These are phyloP conservation scores for Lycium ferocissimum DNA, from an alignment of 257 asterid species.

Conservation along the genomic window DNA sequence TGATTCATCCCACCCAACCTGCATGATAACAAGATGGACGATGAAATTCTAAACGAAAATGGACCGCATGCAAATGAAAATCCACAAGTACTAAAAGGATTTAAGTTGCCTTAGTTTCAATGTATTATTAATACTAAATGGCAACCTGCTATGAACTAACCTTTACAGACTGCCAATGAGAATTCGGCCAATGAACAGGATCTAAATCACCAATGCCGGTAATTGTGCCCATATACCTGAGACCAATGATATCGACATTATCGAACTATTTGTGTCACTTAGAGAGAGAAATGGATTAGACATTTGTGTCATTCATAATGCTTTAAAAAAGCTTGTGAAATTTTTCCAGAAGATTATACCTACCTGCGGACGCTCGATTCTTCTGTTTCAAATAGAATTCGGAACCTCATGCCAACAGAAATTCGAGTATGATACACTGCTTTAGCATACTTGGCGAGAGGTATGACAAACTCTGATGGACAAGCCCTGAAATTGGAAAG, in stretches of 20 bases:
- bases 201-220: slow-evolving; percentile 87
- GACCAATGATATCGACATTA: slow-evolving; percentile 24
- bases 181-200: slow-evolving; percentile 89
- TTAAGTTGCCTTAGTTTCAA: neutral
- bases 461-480: slow-evolving; percentile 89
- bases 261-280: neutral
- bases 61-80: neutral
- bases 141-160: slow-evolving; percentile 40
- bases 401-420: slow-evolving; percentile 94
- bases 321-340: neutral
- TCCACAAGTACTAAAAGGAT: neutral
- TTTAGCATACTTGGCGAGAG: slow-evolving; percentile 84
- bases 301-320: neutral
- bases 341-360: slow-evolving; percentile 32
- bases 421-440: slow-evolving; percentile 82
- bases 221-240: slow-evolving; percentile 93
- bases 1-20: slow-evolving; percentile 99
- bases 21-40: slow-evolving; percentile 22
- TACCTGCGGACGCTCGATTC: slow-evolving; percentile 94
- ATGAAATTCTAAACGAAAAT: slow-evolving; percentile 5
- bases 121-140: neutral
- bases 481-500: slow-evolving; percentile 71
- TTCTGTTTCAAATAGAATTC: slow-evolving; percentile 94
- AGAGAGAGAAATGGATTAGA: neutral
- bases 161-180: slow-evolving; percentile 96